These are phyloP conservation scores for Gossypium schwendimanii DNA, from an alignment of 441 rosid genomes.

Conservation along the genomic window DNA sequence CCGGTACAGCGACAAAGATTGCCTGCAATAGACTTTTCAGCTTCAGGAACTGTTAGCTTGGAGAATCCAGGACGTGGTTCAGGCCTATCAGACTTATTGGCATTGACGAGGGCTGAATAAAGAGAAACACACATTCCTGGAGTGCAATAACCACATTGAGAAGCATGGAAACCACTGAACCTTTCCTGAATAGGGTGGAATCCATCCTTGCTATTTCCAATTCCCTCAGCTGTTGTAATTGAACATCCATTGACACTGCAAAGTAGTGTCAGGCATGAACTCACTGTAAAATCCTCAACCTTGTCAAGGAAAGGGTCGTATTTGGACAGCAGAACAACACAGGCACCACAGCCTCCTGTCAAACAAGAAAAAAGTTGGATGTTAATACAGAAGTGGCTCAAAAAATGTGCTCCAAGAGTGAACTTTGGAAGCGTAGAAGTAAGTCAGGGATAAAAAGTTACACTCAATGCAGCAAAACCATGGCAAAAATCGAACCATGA, in stretches of 20 bases:
- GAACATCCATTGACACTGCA: conserved; percentile 66
- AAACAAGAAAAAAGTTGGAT: background rate
- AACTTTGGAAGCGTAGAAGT: background rate
- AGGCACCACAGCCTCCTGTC: conserved; percentile 87
- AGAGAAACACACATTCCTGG: conserved; percentile 87
- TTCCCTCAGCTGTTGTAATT: conserved; percentile 75
- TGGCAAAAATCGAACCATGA: background rate
- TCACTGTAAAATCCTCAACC: conserved; percentile 56
- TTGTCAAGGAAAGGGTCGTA: conserved; percentile 36
- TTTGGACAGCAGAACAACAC: conserved; percentile 67
- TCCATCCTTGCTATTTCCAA: conserved; percentile 72
- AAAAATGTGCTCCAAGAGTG: background rate
- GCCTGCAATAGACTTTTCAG: conserved; percentile 67
- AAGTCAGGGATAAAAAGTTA: background rate
- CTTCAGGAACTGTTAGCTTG: conserved; percentile 55
- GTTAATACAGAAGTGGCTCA: background rate
- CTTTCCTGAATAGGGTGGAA: conserved; percentile 76
- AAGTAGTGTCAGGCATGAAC: conserved; percentile 81
- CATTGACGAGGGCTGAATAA: conserved; percentile 62
- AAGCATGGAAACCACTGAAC: conserved; percentile 69
- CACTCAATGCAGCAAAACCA: background rate
- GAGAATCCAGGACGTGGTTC: conserved; percentile 47
- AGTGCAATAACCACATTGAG: conserved; percentile 92
- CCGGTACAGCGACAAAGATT: conserved; percentile 92
- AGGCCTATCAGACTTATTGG: conserved; percentile 44